Evolutionary conservation across 371 early-diverging fungal genomes (phyloP).

Genomic region (Rhizopus stolonifer): DNA sequence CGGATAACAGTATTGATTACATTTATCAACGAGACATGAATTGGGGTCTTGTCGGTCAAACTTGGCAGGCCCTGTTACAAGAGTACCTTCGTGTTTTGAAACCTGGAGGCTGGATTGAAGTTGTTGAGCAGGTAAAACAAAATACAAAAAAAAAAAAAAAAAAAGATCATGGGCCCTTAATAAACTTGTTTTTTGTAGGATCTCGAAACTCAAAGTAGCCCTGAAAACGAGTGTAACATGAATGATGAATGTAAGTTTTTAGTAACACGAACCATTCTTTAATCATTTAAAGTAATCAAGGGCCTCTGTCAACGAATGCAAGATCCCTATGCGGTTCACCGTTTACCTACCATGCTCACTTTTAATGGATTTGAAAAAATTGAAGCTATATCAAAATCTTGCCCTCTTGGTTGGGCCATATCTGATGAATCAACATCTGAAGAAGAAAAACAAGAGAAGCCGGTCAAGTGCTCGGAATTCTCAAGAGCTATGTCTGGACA

Average conservation of each 20-base stretch:
- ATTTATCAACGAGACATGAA: conserved; percentile 49
- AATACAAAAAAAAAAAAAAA: no score
- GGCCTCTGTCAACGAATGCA: conserved; percentile 39
- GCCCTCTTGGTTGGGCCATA: conserved; percentile 43
- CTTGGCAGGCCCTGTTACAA: conserved; percentile 34
- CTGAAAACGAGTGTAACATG: conserved; percentile 29
- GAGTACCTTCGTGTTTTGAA: conserved; percentile 43
- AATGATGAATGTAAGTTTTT: conserved; percentile 49
- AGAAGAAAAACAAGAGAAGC: conserved; percentile 1
- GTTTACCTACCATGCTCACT: conserved; percentile 47
- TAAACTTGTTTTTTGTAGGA: conserved; percentile 24
- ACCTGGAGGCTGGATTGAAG: conserved; percentile 52
- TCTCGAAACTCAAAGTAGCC: conserved; percentile 42
- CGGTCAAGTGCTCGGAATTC: conserved; percentile 24
- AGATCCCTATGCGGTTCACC: conserved; percentile 46
- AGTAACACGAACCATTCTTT: neutral
- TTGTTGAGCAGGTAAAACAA: conserved; percentile 32
- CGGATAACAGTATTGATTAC: conserved; percentile 49
- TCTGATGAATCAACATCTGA: neutral
- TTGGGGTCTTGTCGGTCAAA: conserved; percentile 29
- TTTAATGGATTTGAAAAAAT: conserved; percentile 37
- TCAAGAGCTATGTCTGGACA: conserved; percentile 37
- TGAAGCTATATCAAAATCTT: conserved; percentile 31
- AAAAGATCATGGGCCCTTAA: no score
- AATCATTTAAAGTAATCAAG: conserved; percentile 29